These are phyloP conservation scores for Arxiozyma heterogenica DNA, from an alignment of 1,139 yeast species.

Conservation along the genomic window DNA sequence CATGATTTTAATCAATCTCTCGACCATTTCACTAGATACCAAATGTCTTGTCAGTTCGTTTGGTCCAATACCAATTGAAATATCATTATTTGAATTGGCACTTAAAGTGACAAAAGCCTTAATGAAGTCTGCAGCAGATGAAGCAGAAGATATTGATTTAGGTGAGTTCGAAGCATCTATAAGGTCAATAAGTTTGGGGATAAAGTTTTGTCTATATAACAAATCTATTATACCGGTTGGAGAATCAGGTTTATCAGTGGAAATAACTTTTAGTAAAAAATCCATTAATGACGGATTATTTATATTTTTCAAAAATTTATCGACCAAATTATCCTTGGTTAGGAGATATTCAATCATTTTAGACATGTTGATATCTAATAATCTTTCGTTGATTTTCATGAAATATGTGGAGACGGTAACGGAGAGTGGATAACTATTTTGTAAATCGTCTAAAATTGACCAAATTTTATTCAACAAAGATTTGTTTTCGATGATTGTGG, in stretches of 20 bases:
- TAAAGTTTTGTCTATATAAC: slow-evolving; percentile 41
- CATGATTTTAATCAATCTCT: slow-evolving; percentile 66
- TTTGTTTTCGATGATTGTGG: slow-evolving; percentile 74
- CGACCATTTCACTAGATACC: slow-evolving; percentile 63
- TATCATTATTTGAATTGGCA: slow-evolving; percentile 68
- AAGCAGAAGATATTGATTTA: slow-evolving; percentile 16
- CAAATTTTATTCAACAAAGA: slow-evolving; percentile 61
- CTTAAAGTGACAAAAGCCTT: slow-evolving; percentile 89
- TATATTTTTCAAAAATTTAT: slow-evolving; percentile 43
- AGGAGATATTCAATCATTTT: slow-evolving; percentile 63
- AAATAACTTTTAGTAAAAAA: slow-evolving; percentile 48
- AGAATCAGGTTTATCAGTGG: slow-evolving; percentile 54
- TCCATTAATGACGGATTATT: slow-evolving; percentile 70
- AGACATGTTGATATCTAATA: slow-evolving; percentile 78
- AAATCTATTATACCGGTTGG: slow-evolving; percentile 55
- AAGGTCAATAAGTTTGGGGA: slow-evolving; percentile 44
- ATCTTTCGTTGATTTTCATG: slow-evolving; percentile 88
- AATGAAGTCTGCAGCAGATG: slow-evolving; percentile 89
- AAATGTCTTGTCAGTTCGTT: slow-evolving; percentile 87
- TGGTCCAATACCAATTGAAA: slow-evolving; percentile 85
- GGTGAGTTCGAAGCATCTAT: slow-evolving; percentile 36
- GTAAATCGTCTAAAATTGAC: slow-evolving; percentile 51
- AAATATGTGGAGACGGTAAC: slow-evolving; percentile 75
- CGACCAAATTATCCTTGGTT: slow-evolving; percentile 42
- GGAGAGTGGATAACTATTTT: slow-evolving; percentile 48